phyloP scores from a whole-genome alignment of 2,329 filamentous ascomycete species.

The Aspergillus fumigatus region DNA sequence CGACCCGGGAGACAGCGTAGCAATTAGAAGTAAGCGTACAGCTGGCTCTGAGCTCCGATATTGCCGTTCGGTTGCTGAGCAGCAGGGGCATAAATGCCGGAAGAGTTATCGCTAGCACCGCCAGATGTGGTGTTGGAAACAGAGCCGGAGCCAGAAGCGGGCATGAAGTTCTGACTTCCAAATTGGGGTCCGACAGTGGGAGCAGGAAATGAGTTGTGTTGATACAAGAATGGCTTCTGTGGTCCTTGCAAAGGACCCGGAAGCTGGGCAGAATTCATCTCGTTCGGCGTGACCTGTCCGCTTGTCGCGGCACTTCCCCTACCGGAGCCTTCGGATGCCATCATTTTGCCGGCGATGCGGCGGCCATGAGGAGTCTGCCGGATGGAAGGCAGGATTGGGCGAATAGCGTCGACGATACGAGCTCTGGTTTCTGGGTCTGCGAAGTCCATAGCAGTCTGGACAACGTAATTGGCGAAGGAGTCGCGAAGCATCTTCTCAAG shows the following conservation, averaged over 20 bases:
- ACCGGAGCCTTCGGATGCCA: slow-evolving; percentile 47
- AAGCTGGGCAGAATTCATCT: slow-evolving; percentile 33
- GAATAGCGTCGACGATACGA: slow-evolving; percentile 76
- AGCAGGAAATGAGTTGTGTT: slow-evolving; percentile 24
- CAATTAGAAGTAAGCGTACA: slow-evolving; percentile 32
- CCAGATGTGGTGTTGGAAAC: slow-evolving; percentile 23
- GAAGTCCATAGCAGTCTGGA: slow-evolving; percentile 91
- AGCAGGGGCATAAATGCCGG: slow-evolving; percentile 27
- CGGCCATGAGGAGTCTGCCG: slow-evolving; percentile 91
- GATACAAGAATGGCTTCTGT: slow-evolving; percentile 28
- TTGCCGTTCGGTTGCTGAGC: slow-evolving; percentile 25
- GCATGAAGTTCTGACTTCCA: slow-evolving; percentile 21
- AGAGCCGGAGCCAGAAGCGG: slow-evolving; percentile 17
- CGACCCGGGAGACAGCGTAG: slow-evolving; percentile 13
- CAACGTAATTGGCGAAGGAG: slow-evolving; percentile 94
- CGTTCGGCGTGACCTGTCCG: slow-evolving; percentile 38
- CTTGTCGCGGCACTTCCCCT: slow-evolving; percentile 37
- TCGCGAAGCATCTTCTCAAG: slow-evolving; percentile 87
- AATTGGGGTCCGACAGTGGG: slow-evolving; percentile 22
- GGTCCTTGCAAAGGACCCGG: slow-evolving; percentile 26
- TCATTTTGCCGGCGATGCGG: slow-evolving; percentile 85
- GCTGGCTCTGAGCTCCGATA: slow-evolving; percentile 24
- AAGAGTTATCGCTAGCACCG: slow-evolving; percentile 25
- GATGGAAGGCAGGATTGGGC: slow-evolving; percentile 77
- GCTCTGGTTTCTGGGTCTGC: slow-evolving; percentile 68